phyloP scores from a whole-genome alignment of 2,329 filamentous ascomycete genomes.

The Dactylellina parvicollis region DNA sequence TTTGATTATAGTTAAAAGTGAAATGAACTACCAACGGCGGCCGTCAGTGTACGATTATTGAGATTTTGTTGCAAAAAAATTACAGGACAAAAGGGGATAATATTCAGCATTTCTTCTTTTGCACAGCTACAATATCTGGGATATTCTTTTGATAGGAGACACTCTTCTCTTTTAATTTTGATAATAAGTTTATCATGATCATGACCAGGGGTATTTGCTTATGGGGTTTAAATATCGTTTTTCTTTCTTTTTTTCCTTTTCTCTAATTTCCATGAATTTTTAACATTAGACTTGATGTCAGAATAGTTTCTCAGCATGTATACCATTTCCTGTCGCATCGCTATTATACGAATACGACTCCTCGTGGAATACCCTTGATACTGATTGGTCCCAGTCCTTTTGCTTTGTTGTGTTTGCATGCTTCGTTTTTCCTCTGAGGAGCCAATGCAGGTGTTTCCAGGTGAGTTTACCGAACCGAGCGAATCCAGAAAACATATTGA shows the following conservation, averaged over 20 bases:
- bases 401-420: constrained; percentile 4
- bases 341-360: constrained; percentile 28
- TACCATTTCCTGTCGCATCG: constrained; percentile 34
- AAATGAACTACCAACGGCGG: constrained; percentile 52
- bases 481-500: constrained; percentile 5
- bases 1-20: constrained; percentile 55
- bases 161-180: constrained; percentile 7
- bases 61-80: constrained; percentile 40
- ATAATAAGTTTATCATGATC: constrained; percentile 22
- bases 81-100: constrained; percentile 13
- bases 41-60: constrained; percentile 55
- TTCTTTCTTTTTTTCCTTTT: constrained; percentile 10
- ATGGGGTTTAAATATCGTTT: constrained; percentile 16
- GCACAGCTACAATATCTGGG: constrained; percentile 30
- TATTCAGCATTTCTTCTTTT: constrained; percentile 38
- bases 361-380: constrained; percentile 22
- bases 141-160: constrained; percentile 35
- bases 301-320: constrained; percentile 45
- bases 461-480: constrained; percentile 13
- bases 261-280: background rate
- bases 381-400: background rate
- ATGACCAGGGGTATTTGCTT: constrained; percentile 23
- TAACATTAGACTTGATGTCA: constrained; percentile 47
- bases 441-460: background rate
- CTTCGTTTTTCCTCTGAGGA: background rate